These are phyloP conservation scores for Austroboletus niveus DNA, from an alignment of 1,284 basidiomycete genomes.

Conservation along the genomic window DNA sequence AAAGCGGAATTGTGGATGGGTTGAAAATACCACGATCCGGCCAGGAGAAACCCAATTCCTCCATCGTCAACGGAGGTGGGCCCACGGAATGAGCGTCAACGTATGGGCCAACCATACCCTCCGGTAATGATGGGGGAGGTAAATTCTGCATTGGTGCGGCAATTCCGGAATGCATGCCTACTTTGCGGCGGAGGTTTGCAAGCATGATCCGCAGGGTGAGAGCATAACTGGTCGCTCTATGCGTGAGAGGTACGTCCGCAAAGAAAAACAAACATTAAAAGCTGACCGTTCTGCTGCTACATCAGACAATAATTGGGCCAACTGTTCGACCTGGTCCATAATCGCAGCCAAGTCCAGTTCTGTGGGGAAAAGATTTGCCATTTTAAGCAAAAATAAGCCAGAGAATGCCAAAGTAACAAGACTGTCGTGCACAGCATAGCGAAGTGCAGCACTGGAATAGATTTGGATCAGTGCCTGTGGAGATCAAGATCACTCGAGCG, in stretches of 20 bases:
- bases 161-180: conserved; percentile 63
- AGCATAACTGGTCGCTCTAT: conserved; percentile 60
- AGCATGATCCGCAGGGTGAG: conserved; percentile 89
- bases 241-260: conserved; percentile 8
- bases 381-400: conserved; percentile 89
- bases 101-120: conserved; percentile 55
- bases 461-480: neutral
- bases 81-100: conserved; percentile 45
- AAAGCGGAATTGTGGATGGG: conserved; percentile 73
- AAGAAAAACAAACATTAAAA: conserved; percentile 2
- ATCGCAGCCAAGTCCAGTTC: conserved; percentile 77
- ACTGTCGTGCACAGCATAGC: conserved; percentile 91
- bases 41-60: conserved; percentile 80
- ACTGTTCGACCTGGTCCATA: conserved; percentile 77
- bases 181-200: conserved; percentile 81
- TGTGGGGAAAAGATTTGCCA: conserved; percentile 81
- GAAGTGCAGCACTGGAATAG: conserved; percentile 63
- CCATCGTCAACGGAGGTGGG: conserved; percentile 71
- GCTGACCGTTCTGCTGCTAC: conserved; percentile 80
- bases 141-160: conserved; percentile 47
- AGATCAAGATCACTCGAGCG: neutral
- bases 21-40: conserved; percentile 74
- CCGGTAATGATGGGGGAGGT: conserved; percentile 49
- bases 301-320: conserved; percentile 78
- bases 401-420: conserved; percentile 92